A percentile compares a stretch with the other conserved stretches of the same genome.
These are phyloP conservation scores for Punctularia strigosozonata DNA, from an alignment of 768 basidiomycete genomes.

Conservation along the genomic window DNA sequence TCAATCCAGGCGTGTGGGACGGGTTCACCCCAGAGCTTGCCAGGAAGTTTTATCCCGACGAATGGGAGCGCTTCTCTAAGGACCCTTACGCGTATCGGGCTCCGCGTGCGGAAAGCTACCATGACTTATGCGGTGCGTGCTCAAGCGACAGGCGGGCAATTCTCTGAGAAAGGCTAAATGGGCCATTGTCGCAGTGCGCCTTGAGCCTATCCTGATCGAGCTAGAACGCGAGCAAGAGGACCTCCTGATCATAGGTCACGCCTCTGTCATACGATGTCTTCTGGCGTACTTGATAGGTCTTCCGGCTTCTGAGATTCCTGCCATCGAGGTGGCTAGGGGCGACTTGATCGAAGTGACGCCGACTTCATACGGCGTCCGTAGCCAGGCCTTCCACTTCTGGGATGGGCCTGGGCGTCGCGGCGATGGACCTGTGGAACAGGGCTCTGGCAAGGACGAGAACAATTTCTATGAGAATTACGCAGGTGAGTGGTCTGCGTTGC, in stretches of 20 bases:
- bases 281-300: constrained; percentile 89
- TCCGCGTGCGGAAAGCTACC: constrained; percentile 93
- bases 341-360: constrained; percentile 92
- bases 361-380: constrained; percentile 82
- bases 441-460: constrained; percentile 39
- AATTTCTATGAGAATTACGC: constrained; percentile 90
- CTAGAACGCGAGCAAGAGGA: constrained; percentile 92
- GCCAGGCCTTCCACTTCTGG: constrained; percentile 88
- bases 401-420: constrained; percentile 66
- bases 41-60: constrained; percentile 80
- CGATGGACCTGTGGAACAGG: constrained; percentile 19
- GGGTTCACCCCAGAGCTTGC: constrained; percentile 87
- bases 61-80: constrained; percentile 85
- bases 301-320: constrained; percentile 92
- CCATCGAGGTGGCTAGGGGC: constrained; percentile 92
- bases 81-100: constrained; percentile 92
- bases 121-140: constrained; percentile 72
- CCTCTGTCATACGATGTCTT: constrained; percentile 93
- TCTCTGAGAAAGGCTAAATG: too few species aligned
- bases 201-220: constrained; percentile 90
- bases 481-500: too few species aligned
- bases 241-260: constrained; percentile 91
- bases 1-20: constrained; percentile 97
- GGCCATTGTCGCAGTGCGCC: constrained; percentile 69
- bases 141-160: too few species aligned